These are phyloP conservation scores for Gaertneriomyces semiglobifer DNA, from an alignment of 192 early-diverging fungal genomes.

Conservation along the genomic window DNA sequence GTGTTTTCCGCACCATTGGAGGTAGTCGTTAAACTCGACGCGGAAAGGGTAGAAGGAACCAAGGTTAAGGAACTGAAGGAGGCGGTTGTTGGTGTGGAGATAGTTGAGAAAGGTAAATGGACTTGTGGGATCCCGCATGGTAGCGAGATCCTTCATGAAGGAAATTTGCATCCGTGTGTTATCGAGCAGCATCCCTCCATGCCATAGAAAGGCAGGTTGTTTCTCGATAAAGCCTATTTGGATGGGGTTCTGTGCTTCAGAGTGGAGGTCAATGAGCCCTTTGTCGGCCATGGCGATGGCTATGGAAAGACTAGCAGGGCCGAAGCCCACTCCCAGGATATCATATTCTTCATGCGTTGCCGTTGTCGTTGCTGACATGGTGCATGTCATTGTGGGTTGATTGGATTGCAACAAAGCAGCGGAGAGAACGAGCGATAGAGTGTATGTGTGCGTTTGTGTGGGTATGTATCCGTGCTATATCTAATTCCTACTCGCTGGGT, in stretches of 20 bases:
- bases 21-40: conserved; percentile 30
- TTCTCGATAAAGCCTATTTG: conserved; percentile 25
- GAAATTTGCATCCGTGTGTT: conserved; percentile 24
- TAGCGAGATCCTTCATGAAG: conserved; percentile 34
- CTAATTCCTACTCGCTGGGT: no score
- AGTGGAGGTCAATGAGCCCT: conserved; percentile 1
- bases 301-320: conserved; percentile 29
- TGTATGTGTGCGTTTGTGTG: no score
- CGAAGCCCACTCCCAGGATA: conserved; percentile 32
- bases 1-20: conserved; percentile 19
- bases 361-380: not conserved
- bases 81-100: conserved; percentile 21
- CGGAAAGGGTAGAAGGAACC: conserved; percentile 25
- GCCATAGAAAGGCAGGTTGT: conserved; percentile 25
- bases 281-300: conserved; percentile 27
- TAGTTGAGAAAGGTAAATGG: conserved; percentile 29
- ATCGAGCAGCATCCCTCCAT: conserved; percentile 29
- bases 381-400: no score
- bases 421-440: no score
- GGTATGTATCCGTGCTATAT: no score
- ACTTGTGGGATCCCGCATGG: conserved; percentile 26
- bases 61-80: conserved; percentile 19
- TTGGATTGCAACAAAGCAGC: no score
- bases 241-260: not conserved
- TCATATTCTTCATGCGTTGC: conserved; percentile 6